A percentile compares a stretch with the other conserved stretches of the same genome.
Conservation (phyloP, 768 basidiomycete species). For the Boletus rex-veris region DNA sequence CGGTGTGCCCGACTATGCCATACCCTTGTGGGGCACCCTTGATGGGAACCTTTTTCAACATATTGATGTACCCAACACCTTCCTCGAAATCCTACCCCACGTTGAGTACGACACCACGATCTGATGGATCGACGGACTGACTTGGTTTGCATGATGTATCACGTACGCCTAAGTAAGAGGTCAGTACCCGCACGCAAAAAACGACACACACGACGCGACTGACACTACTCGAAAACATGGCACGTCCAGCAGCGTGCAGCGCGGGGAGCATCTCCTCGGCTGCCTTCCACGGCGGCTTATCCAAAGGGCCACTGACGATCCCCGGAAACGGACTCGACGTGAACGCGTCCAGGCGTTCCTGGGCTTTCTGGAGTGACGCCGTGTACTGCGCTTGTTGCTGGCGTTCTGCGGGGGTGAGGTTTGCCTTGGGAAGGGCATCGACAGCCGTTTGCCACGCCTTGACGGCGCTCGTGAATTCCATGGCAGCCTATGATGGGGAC, state of each 20-base stretch:
- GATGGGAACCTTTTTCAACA: background rate
- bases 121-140: background rate
- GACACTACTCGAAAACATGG: background rate
- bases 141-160: background rate
- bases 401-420: background rate
- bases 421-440: background rate
- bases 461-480: background rate
- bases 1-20: background rate
- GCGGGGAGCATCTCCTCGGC: slow-evolving; percentile 3
- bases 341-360: background rate
- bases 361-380: background rate
- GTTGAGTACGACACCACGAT: background rate
- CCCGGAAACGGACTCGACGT: background rate
- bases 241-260: background rate
- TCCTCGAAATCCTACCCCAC: background rate
- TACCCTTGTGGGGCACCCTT: background rate
- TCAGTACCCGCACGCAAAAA: too few relatives aligned
- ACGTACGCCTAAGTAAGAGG: too few relatives aligned
- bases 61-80: background rate
- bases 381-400: background rate
- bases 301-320: background rate
- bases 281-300: background rate
- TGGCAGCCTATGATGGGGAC: background rate
- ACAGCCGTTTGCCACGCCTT: background rate
- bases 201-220: background rate